Conservation (phyloP, 2,329 filamentous ascomycete species). For the Clonostachys sp. region DNA sequence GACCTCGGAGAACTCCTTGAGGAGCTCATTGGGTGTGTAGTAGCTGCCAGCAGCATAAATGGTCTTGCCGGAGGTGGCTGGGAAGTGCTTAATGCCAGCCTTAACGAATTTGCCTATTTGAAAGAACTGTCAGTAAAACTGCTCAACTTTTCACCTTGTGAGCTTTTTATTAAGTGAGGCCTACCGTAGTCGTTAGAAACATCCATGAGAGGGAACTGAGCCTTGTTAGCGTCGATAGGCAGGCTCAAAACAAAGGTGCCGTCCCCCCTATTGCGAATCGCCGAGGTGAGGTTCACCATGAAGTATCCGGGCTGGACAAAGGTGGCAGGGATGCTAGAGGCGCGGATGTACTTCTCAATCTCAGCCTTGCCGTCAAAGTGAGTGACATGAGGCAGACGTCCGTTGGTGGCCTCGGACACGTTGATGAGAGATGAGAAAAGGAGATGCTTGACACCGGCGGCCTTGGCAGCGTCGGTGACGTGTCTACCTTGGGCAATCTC, state of each 20-base stretch:
- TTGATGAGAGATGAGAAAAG: constrained; percentile 40
- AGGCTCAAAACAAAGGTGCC: constrained; percentile 18
- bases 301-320: constrained; percentile 50
- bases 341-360: constrained; percentile 51
- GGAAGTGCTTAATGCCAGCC: constrained; percentile 21
- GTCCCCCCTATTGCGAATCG: constrained; percentile 19
- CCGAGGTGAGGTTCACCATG: constrained; percentile 41
- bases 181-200: constrained; percentile 31
- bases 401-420: constrained; percentile 26
- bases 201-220: constrained; percentile 30
- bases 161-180: constrained; percentile 17
- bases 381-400: constrained; percentile 27
- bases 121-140: constrained; percentile 5
- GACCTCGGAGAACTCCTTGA: constrained; percentile 25
- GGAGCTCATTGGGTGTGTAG: constrained; percentile 19
- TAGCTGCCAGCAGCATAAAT: constrained; percentile 30
- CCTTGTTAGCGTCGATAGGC: constrained; percentile 20
- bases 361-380: constrained; percentile 55
- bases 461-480: constrained; percentile 38
- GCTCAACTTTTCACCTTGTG: neutral
- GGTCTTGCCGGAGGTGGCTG: constrained; percentile 17
- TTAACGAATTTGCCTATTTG: constrained; percentile 24
- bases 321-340: constrained; percentile 38
- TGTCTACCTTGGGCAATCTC: constrained; percentile 36
- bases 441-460: constrained; percentile 35